Conservation (phyloP, 345 rosid species). For the Stellera chamaejasme region DNA sequence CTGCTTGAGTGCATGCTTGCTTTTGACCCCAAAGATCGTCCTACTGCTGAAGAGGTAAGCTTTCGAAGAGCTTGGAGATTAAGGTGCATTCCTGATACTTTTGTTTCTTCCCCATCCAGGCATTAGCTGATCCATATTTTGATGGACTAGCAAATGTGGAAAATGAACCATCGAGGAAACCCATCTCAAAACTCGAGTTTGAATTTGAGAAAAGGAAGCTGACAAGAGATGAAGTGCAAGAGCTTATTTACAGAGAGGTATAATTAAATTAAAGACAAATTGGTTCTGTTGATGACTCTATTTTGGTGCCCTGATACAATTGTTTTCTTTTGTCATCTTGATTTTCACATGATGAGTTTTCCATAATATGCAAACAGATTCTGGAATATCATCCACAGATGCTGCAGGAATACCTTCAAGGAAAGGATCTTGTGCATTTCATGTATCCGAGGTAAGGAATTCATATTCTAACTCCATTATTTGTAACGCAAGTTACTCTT, state of each 20-base stretch:
- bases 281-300: conserved; percentile 8
- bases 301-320: background rate
- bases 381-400: conserved; percentile 87
- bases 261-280: background rate
- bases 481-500: background rate
- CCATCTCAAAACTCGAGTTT: conserved; percentile 81
- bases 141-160: conserved; percentile 62
- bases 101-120: conserved; percentile 31
- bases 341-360: conserved; percentile 10
- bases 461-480: background rate
- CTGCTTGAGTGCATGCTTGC: conserved; percentile 83
- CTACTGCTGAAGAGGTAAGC: conserved; percentile 84
- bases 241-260: conserved; percentile 96
- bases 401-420: conserved; percentile 60
- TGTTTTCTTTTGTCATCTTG: conserved; percentile 1
- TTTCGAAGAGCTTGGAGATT: conserved; percentile 6
- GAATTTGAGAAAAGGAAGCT: conserved; percentile 86
- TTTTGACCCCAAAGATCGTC: conserved; percentile 92
- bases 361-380: conserved; percentile 41
- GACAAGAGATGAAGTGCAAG: conserved; percentile 76
- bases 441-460: conserved; percentile 80
- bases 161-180: conserved; percentile 68
- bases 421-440: conserved; percentile 73
- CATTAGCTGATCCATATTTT: conserved; percentile 90
- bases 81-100: background rate